These are phyloP conservation scores for Gossypium sturtianum DNA, from an alignment of 345 rosid genomes.

Conservation along the genomic window DNA sequence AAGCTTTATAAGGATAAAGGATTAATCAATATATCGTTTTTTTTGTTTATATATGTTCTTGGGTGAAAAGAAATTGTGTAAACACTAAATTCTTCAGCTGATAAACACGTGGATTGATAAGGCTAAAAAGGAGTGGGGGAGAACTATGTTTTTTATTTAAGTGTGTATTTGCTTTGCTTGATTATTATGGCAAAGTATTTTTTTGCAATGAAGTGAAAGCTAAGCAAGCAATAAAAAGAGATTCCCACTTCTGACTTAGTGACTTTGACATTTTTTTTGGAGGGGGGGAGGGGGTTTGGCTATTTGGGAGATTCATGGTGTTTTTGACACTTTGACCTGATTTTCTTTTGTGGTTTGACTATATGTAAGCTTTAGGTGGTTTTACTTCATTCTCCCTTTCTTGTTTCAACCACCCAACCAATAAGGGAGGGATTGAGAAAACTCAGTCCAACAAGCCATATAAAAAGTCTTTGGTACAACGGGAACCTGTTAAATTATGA, in stretches of 20 bases:
- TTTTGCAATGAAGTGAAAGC: background rate
- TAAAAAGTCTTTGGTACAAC: background rate
- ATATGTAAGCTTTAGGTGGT: background rate
- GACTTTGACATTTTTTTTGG: background rate
- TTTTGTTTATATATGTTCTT: background rate
- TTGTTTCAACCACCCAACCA: background rate
- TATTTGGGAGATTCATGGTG: background rate
- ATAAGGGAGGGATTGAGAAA: background rate
- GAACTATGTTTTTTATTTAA: background rate
- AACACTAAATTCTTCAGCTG: background rate
- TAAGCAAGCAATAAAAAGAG: background rate
- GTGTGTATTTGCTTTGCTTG: background rate
- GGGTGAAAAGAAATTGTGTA: background rate
- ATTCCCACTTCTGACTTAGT: background rate
- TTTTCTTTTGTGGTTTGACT: conserved; percentile 1
- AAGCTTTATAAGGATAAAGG: background rate
- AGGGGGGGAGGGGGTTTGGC: background rate
- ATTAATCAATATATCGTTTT: background rate
- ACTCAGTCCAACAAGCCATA: conserved; percentile 21
- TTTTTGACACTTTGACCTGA: background rate
- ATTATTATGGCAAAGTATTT: background rate
- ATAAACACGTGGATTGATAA: conserved; percentile 8
- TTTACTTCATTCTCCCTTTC: background rate
- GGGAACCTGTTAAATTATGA: too few species aligned
- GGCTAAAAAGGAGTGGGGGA: background rate